Evolutionary conservation across 306 rosid species (phyloP).

Genomic region (Carpinus viminea): DNA sequence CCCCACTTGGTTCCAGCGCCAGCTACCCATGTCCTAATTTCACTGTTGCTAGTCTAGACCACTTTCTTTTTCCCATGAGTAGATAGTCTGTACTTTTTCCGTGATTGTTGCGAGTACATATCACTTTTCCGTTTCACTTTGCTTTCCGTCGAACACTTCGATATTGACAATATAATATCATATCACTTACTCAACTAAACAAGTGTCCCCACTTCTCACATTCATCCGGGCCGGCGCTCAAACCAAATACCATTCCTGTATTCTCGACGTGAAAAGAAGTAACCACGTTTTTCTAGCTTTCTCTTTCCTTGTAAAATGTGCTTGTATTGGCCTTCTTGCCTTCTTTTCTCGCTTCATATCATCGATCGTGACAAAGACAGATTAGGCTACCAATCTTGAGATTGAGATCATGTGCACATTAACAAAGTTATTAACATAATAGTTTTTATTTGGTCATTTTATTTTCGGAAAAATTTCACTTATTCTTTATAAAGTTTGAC

Average conservation of each 20-base stretch:
- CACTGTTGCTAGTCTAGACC: conserved; percentile 29
- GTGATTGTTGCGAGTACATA: conserved; percentile 45
- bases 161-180: neutral
- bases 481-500: too few species aligned
- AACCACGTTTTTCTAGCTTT: neutral
- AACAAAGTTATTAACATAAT: too few species aligned
- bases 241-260: neutral
- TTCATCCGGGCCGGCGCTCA: neutral
- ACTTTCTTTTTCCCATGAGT: conserved; percentile 20
- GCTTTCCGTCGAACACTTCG: neutral
- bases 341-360: too few species aligned
- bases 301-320: neutral
- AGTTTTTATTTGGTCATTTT: too few species aligned
- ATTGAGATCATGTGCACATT: too few species aligned
- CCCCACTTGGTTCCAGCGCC: conserved; percentile 6
- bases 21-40: conserved; percentile 36
- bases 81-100: conserved; percentile 43
- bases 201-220: neutral
- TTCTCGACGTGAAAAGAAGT: too few species aligned
- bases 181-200: neutral
- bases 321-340: neutral
- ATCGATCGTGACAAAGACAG: too few species aligned
- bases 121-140: conserved; percentile 1
- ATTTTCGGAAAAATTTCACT: too few species aligned
- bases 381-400: too few species aligned